Percentiles rank a stretch among this genome's conserved stretches.
Evolutionary conservation across 768 basidiomycete genomes (phyloP).

Genomic region (Galerina sulciceps): DNA sequence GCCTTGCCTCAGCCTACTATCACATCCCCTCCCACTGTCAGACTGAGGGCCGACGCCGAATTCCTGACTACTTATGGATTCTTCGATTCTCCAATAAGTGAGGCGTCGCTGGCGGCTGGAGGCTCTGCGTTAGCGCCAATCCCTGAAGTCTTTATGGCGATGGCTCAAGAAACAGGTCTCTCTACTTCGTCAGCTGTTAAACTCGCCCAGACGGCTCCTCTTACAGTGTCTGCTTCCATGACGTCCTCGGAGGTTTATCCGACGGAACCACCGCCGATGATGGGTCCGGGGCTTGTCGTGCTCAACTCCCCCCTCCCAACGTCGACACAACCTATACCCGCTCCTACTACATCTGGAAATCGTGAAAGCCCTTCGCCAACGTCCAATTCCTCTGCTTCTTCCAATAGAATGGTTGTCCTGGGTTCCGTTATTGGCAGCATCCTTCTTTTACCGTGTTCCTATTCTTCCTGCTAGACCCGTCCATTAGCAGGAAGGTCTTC

Average conservation of each 20-base stretch:
- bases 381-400: not conserved
- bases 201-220: not conserved
- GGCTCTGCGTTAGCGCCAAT: slow-evolving; percentile 5
- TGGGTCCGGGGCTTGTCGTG: slow-evolving; percentile 19
- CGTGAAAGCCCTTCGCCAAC: not conserved
- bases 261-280: not conserved
- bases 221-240: not conserved
- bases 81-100: slow-evolving; percentile 7
- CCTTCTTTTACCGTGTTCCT: slow-evolving; percentile 21
- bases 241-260: slow-evolving; percentile 3
- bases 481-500: slow-evolving; percentile 7
- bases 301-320: slow-evolving; percentile 3
- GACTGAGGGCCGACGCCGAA: slow-evolving; percentile 1
- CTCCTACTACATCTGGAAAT: not conserved
- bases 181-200: not conserved
- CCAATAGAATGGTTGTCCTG: slow-evolving; percentile 17
- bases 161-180: slow-evolving; percentile 3
- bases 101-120: not conserved
- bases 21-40: not conserved
- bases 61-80: slow-evolving; percentile 18
- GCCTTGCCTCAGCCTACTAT: slow-evolving; percentile 7
- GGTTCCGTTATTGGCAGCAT: slow-evolving; percentile 24
- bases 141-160: slow-evolving; percentile 16
- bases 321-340: not conserved
- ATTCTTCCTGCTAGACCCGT: slow-evolving; percentile 22